These are phyloP conservation scores for Annulohypoxylon nitens DNA, from an alignment of 495 filamentous ascomycete genomes.

Conservation along the genomic window DNA sequence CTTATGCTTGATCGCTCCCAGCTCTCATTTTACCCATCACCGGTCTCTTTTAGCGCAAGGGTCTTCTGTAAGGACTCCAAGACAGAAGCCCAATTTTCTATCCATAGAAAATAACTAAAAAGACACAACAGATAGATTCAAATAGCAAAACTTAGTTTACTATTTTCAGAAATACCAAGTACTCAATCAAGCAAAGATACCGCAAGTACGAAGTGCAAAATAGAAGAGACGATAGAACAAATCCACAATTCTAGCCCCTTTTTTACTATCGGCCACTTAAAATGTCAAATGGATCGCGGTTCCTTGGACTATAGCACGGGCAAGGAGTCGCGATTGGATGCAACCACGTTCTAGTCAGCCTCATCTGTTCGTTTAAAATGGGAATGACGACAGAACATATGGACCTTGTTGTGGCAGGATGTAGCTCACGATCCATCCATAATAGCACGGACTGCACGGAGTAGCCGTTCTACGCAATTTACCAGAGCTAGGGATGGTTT, in stretches of 20 bases:
- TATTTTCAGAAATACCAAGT: not conserved
- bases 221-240: not conserved
- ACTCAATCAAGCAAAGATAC: not conserved
- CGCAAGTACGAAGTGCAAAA: not conserved
- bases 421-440: constrained; percentile 8
- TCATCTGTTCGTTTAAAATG: constrained; percentile 10
- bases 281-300: not conserved
- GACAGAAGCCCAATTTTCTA: not conserved
- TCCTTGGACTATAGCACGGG: not conserved
- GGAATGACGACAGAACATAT: constrained; percentile 4
- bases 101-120: not conserved
- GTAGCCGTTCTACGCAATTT: constrained; percentile 35
- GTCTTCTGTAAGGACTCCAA: constrained; percentile 17
- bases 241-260: not conserved
- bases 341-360: not conserved
- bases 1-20: constrained; percentile 27
- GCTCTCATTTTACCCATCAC: constrained; percentile 10
- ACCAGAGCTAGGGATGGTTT: constrained; percentile 18
- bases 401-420: not conserved
- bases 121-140: not conserved
- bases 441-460: constrained; percentile 19
- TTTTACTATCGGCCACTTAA: not conserved
- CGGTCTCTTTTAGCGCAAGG: constrained; percentile 25
- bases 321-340: not conserved
- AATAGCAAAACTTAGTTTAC: not conserved